A percentile compares a stretch with the other conserved stretches of the same genome.
Conservation (phyloP, 805 yeast species). For the Lipomyces oligophaga region DNA sequence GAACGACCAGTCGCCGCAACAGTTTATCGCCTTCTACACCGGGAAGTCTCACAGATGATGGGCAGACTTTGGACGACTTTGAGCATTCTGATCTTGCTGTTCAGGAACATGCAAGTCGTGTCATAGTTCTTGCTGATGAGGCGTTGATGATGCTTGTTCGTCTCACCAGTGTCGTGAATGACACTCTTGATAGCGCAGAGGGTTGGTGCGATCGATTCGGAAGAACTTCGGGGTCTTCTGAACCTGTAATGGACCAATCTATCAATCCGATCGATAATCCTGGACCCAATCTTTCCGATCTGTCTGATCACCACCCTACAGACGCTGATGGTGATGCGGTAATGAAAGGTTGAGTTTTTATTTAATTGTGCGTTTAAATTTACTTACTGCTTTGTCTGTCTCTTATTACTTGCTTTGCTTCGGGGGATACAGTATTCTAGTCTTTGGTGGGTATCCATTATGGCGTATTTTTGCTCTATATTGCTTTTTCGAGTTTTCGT, state of each 20-base stretch:
- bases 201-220: conserved; percentile 54
- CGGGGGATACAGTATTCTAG: too few relatives aligned
- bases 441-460: too few relatives aligned
- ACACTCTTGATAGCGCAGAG: conserved; percentile 80
- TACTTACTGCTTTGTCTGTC: too few relatives aligned
- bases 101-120: conserved; percentile 64
- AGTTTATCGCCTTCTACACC: neutral
- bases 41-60: neutral
- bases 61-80: neutral
- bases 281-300: too few relatives aligned
- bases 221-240: conserved; percentile 9
- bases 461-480: too few relatives aligned
- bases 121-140: conserved; percentile 80
- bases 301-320: too few relatives aligned
- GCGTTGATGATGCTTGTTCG: conserved; percentile 81
- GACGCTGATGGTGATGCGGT: conserved; percentile 11
- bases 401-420: too few relatives aligned
- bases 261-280: too few relatives aligned
- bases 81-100: conserved; percentile 15
- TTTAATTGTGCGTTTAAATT: too few relatives aligned
- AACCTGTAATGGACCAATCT: neutral
- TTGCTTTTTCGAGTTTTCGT: too few relatives aligned
- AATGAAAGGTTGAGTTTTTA: conserved; percentile 16
- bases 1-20: conserved; percentile 12
- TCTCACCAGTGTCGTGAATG: conserved; percentile 79